These are phyloP conservation scores for Rhizopus sp. DNA, from an alignment of 371 early-diverging fungal species.

Conservation along the genomic window DNA sequence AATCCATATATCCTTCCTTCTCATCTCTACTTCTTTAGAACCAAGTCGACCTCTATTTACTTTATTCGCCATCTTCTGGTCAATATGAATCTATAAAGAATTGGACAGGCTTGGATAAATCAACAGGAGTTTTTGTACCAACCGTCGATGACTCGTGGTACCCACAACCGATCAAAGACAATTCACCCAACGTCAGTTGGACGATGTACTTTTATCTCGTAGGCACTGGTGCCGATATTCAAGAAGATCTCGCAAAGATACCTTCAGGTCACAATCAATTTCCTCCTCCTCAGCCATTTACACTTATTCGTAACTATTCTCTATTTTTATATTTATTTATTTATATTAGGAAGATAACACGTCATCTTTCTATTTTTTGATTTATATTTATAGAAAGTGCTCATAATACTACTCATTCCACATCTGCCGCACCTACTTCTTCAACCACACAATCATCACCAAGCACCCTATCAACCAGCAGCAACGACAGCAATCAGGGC, in stretches of 20 bases:
- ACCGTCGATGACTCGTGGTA: conserved; percentile 41
- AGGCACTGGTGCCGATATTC: conserved; percentile 26
- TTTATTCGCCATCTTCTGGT: conserved; percentile 17
- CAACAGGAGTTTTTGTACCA: conserved; percentile 30
- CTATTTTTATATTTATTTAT: conserved; percentile 6
- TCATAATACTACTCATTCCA: conserved; percentile 23
- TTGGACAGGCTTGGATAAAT: conserved; percentile 25
- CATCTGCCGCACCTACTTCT: background rate
- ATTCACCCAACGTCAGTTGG: conserved; percentile 30
- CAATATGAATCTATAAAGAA: conserved; percentile 23
- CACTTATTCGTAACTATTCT: conserved; percentile 33
- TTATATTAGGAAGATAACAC: conserved; percentile 12
- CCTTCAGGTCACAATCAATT: conserved; percentile 29
- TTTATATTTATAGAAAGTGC: conserved; percentile 31
- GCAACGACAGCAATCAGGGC: background rate
- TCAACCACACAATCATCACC: conserved; percentile 1
- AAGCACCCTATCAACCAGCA: background rate
- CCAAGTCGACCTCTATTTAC: conserved; percentile 31
- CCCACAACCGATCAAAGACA: conserved; percentile 23
- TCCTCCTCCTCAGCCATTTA: conserved; percentile 34
- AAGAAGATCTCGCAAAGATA: conserved; percentile 31
- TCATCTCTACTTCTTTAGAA: conserved; percentile 14
- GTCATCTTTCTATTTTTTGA: conserved; percentile 4
- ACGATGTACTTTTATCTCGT: conserved; percentile 33
- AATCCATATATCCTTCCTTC: background rate